Evolutionary conservation across 768 basidiomycete species (phyloP).

Genomic region (Pulveroboletus sp.): DNA sequence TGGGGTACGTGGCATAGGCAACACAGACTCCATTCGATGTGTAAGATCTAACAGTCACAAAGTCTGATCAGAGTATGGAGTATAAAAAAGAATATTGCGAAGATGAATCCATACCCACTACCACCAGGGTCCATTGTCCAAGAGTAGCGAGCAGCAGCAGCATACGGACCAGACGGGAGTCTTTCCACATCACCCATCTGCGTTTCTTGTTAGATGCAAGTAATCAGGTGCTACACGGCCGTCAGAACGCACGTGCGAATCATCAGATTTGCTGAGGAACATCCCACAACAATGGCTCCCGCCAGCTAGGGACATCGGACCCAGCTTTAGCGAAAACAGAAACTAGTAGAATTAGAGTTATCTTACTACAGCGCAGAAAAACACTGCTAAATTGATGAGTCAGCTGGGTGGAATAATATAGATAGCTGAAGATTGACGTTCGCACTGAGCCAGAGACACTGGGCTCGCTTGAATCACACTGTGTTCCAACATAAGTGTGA

Average conservation of each 20-base stretch:
- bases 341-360: no score
- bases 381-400: not conserved
- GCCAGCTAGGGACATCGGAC: not conserved
- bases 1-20: not conserved
- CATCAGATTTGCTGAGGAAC: slow-evolving; percentile 16
- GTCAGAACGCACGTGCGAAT: slow-evolving; percentile 13
- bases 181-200: slow-evolving; percentile 19
- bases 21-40: slow-evolving; percentile 1
- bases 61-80: slow-evolving; percentile 1
- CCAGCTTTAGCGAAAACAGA: not conserved
- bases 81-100: not conserved
- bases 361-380: slow-evolving; percentile 4
- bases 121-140: slow-evolving; percentile 13
- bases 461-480: slow-evolving; percentile 6
- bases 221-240: not conserved
- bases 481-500: not conserved
- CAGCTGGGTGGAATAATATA: not conserved
- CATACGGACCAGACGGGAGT: not conserved
- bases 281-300: slow-evolving; percentile 4
- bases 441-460: slow-evolving; percentile 1
- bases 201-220: not conserved
- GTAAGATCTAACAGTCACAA: not conserved
- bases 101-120: not conserved
- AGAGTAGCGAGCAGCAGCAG: slow-evolving; percentile 2
- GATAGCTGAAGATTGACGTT: slow-evolving; percentile 6